Conservation (phyloP, 352 stramenopile genomes). For the Thraustochytrium striatum region DNA sequence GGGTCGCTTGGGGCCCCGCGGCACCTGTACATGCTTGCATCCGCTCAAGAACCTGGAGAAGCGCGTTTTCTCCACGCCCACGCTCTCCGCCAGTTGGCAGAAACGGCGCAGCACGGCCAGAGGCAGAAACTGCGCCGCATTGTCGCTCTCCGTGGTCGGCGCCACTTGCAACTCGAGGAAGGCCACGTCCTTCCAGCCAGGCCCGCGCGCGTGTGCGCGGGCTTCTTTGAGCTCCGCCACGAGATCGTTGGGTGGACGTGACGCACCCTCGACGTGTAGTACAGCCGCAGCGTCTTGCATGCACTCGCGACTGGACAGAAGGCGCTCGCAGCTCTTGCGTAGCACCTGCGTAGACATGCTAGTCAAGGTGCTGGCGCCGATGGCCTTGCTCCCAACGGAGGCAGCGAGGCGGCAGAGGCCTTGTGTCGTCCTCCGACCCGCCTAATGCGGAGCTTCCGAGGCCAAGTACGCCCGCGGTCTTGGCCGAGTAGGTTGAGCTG, state of each 20-base stretch:
- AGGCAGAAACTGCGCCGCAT: background rate
- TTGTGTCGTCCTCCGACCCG: too few species aligned
- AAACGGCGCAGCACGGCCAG: constrained; percentile 1
- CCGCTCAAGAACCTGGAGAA: background rate
- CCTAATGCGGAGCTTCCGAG: too few species aligned
- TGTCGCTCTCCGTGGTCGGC: background rate
- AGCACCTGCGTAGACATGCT: too few species aligned
- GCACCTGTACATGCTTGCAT: constrained; percentile 22
- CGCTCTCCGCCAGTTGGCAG: background rate
- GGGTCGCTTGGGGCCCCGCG: background rate
- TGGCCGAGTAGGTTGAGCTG: too few species aligned
- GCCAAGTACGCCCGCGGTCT: too few species aligned
- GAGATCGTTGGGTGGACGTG: background rate
- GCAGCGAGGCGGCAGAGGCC: too few species aligned
- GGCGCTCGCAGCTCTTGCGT: too few species aligned
- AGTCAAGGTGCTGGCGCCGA: too few species aligned
- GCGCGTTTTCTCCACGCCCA: constrained; percentile 18
- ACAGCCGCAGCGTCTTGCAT: too few species aligned
- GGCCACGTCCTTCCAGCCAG: constrained; percentile 22
- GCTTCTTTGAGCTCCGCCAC: background rate
- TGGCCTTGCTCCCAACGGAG: too few species aligned
- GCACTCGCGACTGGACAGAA: too few species aligned
- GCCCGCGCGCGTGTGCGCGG: constrained; percentile 2
- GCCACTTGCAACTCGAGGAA: constrained; percentile 29
- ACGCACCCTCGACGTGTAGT: background rate